phyloP scores from a whole-genome alignment of 2,329 filamentous ascomycete genomes.

The Trichophaea hybrida region DNA sequence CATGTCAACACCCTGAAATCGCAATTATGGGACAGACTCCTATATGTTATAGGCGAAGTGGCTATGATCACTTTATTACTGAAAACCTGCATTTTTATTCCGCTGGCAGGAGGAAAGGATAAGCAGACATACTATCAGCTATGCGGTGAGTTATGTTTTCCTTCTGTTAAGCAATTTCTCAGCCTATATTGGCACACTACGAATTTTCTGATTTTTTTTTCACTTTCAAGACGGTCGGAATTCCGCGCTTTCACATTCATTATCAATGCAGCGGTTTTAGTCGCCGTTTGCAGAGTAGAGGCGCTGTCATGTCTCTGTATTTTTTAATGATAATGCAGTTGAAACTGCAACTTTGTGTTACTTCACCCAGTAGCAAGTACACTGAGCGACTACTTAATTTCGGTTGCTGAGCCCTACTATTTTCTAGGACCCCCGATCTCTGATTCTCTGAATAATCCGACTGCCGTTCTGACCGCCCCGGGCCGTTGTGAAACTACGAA shows the following conservation, averaged over 20 bases:
- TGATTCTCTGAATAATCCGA: slow-evolving; percentile 17
- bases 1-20: slow-evolving; percentile 53
- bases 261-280: no score
- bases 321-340: no score
- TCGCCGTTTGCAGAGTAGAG: no score
- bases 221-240: neutral
- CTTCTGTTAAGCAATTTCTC: neutral
- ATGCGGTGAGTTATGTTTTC: slow-evolving; percentile 42
- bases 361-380: neutral
- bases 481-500: neutral
- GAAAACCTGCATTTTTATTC: slow-evolving; percentile 60
- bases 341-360: neutral
- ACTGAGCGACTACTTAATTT: neutral
- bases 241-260: no score
- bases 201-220: neutral
- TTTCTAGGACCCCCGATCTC: slow-evolving; percentile 20
- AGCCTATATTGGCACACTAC: neutral
- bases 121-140: slow-evolving; percentile 56
- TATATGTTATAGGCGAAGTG: slow-evolving; percentile 57
- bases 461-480: neutral
- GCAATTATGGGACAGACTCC: slow-evolving; percentile 58
- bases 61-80: slow-evolving; percentile 35
- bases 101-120: slow-evolving; percentile 39
- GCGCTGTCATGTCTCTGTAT: no score
- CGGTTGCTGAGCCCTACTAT: neutral